phyloP scores from a whole-genome alignment of 768 basidiomycete species.

The Russula foetens region DNA sequence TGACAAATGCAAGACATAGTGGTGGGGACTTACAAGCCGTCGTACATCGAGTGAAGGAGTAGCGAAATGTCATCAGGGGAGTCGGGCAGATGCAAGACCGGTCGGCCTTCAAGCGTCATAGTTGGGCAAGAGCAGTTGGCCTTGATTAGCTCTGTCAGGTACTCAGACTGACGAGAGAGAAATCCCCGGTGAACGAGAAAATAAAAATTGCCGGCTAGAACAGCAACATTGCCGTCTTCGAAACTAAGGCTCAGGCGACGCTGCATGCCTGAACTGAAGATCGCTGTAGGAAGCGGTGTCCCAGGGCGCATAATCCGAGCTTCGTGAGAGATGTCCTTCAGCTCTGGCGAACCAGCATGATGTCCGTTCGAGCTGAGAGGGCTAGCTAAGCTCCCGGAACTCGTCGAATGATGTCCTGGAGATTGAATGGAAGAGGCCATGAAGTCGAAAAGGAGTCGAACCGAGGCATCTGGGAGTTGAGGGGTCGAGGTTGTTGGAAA shows the following conservation, averaged over 20 bases:
- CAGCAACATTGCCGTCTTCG: slow-evolving; percentile 59
- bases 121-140: slow-evolving; percentile 19
- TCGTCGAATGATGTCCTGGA: slow-evolving; percentile 1
- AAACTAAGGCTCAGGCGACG: slow-evolving; percentile 53
- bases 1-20: not conserved
- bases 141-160: slow-evolving; percentile 37
- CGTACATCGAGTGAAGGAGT: slow-evolving; percentile 61
- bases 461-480: not conserved
- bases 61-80: slow-evolving; percentile 45
- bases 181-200: slow-evolving; percentile 66
- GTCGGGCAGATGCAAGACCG: slow-evolving; percentile 49
- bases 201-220: slow-evolving; percentile 48
- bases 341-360: not conserved
- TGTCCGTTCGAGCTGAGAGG: slow-evolving; percentile 19
- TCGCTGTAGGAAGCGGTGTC: not conserved
- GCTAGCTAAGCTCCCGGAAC: not conserved
- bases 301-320: not conserved
- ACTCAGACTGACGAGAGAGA: slow-evolving; percentile 52
- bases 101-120: slow-evolving; percentile 45
- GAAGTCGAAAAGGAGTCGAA: not conserved
- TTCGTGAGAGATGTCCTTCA: not conserved
- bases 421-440: not conserved
- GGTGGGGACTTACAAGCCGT: slow-evolving; percentile 48
- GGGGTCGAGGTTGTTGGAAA: not conserved
- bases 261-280: slow-evolving; percentile 18